A percentile compares a stretch with the other conserved stretches of the same genome.
Evolutionary conservation across 805 yeast genomes (phyloP).

Genomic region (Candida glaebosa): DNA sequence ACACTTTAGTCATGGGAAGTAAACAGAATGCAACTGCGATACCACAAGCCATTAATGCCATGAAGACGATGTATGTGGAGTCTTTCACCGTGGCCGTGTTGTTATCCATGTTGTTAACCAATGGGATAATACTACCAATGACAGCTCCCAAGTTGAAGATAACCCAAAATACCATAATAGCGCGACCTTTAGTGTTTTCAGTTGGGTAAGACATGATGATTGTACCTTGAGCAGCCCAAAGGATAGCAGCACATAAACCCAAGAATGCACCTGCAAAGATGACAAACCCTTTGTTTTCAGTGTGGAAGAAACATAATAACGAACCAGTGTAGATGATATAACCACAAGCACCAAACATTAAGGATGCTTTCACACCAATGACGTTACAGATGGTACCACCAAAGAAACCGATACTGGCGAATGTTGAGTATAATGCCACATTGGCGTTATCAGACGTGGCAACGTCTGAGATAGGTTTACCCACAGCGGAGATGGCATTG

Average conservation of each 20-base stretch:
- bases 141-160: conserved; percentile 62
- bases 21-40: conserved; percentile 40
- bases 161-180: conserved; percentile 55
- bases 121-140: conserved; percentile 56
- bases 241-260: conserved; percentile 51
- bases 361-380: conserved; percentile 43
- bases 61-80: conserved; percentile 53
- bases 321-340: conserved; percentile 53
- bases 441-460: conserved; percentile 44
- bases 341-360: conserved; percentile 53
- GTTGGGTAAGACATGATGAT: conserved; percentile 57
- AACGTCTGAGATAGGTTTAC: conserved; percentile 43
- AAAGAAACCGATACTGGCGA: conserved; percentile 56
- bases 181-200: conserved; percentile 50
- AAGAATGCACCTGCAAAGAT: conserved; percentile 56
- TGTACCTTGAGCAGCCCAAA: conserved; percentile 61
- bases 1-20: conserved; percentile 49
- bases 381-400: conserved; percentile 53
- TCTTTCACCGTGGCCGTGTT: conserved; percentile 35
- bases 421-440: conserved; percentile 52
- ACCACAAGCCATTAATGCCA: conserved; percentile 50
- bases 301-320: conserved; percentile 46
- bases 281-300: conserved; percentile 46
- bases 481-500: conserved; percentile 50
- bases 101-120: conserved; percentile 47